These are phyloP conservation scores for Ajuga reptans DNA, from an alignment of 305 asterid species.

Conservation along the genomic window DNA sequence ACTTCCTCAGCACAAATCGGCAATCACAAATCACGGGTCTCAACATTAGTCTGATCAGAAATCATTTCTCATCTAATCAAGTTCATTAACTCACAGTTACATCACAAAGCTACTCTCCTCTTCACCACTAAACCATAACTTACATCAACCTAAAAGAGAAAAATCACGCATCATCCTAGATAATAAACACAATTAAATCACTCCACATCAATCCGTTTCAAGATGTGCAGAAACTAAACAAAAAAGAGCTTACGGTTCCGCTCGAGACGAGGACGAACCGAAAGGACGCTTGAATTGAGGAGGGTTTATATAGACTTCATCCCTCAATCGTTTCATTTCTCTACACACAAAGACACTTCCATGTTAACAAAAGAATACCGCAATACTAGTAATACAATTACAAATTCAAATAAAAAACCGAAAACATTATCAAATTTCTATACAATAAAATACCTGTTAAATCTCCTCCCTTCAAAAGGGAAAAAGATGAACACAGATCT, in stretches of 20 bases:
- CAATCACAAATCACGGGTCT: background rate
- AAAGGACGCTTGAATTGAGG: constrained; percentile 67
- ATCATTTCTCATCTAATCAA: constrained; percentile 19
- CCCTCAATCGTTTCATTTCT: constrained; percentile 68
- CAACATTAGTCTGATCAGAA: constrained; percentile 13
- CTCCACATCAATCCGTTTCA: constrained; percentile 16
- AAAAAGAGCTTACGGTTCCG: constrained; percentile 52
- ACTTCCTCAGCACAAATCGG: constrained; percentile 9
- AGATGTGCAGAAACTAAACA: background rate
- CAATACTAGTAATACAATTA: too few species aligned
- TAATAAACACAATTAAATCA: constrained; percentile 10
- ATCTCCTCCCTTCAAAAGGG: constrained; percentile 33
- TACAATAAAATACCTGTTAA: constrained; percentile 18
- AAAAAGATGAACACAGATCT: constrained; percentile 39
- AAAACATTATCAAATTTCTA: constrained; percentile 2
- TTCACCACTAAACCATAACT: constrained; percentile 17
- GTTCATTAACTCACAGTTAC: constrained; percentile 19
- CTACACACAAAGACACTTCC: constrained; percentile 23
- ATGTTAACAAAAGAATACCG: too few species aligned
- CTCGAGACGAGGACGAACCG: constrained; percentile 58
- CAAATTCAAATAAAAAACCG: constrained; percentile 3
- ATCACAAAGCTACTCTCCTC: constrained; percentile 18
- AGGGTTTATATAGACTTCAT: constrained; percentile 50
- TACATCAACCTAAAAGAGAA: background rate
- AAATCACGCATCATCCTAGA: background rate